Evolutionary conservation across 2,329 filamentous ascomycete species (phyloP), one percentile per base, ranked within the genome.

Genomic region (Monosporascus ibericus): DNA sequence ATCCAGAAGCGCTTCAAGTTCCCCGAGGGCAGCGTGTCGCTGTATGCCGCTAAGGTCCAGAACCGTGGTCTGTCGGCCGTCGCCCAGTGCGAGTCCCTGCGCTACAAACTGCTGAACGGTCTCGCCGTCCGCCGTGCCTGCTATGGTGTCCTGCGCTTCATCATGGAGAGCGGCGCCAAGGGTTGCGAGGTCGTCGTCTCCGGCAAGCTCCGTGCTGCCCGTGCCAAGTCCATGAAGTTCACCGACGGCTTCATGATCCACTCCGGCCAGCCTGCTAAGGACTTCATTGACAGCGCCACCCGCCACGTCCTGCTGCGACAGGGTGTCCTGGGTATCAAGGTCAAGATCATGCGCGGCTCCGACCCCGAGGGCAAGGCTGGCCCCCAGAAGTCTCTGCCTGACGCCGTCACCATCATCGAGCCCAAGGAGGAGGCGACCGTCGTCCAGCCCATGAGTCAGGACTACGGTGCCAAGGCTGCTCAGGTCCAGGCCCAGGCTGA

Each of bases 1-100:
- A 99, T 99, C 85, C 95, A 99, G 85, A 97, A 99, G 89, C 92
- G 94, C 74, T 99, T 99, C 90, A 96, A 96, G 85, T 99, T 99
- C 88, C 92, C 94, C 79, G 92, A 97, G 84, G 97, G 97, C 89
- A 95, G 88, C 68, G 94, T 99, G 76, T 97, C 94, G 65, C 91
- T 99, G 73, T 99, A 99, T 78, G 94, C 94, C 80, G 95, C 94
- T 78, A 99, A 99, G 88, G 94, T 99, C 73, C 94, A 97, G 85
- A 97, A 96, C 85, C 92, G 94, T 75, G 94, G 94, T 89, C 92
- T 99, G 66, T 97, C 92, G 71, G 94, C 94, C 74, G 94, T 99
- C 79, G 94, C 94, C 71, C 94, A 99, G 85, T 99, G 94, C 90
- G 94, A 99, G 84, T 97, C 92, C 67, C 91, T 99, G 75, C 88